phyloP scores from a whole-genome alignment of 495 filamentous ascomycete species.

The Aspergillus sclerotiicarbonarius region DNA sequence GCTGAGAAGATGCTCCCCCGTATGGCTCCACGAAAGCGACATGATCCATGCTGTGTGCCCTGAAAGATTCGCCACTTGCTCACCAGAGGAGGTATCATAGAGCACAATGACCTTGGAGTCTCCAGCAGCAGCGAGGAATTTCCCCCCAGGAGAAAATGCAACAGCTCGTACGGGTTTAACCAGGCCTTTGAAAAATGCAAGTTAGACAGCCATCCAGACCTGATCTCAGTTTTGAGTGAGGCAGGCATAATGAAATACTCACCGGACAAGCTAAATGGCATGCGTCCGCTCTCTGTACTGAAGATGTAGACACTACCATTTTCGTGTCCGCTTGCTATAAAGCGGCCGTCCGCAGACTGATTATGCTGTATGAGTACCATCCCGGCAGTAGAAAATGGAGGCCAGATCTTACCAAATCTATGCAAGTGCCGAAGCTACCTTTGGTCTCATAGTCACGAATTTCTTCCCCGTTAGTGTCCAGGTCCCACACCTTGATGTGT shows the following conservation, averaged over 20 bases:
- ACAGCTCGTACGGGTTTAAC: constrained; percentile 80
- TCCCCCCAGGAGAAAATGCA: constrained; percentile 81
- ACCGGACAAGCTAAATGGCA: constrained; percentile 85
- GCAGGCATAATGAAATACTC: constrained; percentile 21
- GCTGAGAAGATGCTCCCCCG: constrained; percentile 89
- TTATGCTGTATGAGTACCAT: constrained; percentile 9
- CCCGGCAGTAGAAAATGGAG: constrained; percentile 1
- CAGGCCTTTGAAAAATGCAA: constrained; percentile 54
- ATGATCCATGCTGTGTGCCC: constrained; percentile 85
- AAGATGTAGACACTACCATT: constrained; percentile 95
- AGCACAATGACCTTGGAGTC: constrained; percentile 85
- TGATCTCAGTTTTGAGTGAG: not conserved
- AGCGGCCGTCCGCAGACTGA: constrained; percentile 70
- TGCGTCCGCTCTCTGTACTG: constrained; percentile 80
- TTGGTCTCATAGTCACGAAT: constrained; percentile 88
- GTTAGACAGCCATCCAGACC: no score
- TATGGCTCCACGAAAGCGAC: constrained; percentile 85
- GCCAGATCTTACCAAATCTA: constrained; percentile 64
- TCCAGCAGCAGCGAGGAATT: constrained; percentile 85
- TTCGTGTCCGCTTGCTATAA: constrained; percentile 89
- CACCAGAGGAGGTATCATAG: constrained; percentile 87
- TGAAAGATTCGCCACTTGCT: constrained; percentile 81
- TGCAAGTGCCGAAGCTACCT: constrained; percentile 80
- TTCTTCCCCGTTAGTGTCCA: constrained; percentile 49
- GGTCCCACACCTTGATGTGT: constrained; percentile 84